A percentile compares a stretch with the other conserved stretches of the same genome.
Evolutionary conservation across 139 green algal species (phyloP).

Genomic region (Parachlorella kessleri): DNA sequence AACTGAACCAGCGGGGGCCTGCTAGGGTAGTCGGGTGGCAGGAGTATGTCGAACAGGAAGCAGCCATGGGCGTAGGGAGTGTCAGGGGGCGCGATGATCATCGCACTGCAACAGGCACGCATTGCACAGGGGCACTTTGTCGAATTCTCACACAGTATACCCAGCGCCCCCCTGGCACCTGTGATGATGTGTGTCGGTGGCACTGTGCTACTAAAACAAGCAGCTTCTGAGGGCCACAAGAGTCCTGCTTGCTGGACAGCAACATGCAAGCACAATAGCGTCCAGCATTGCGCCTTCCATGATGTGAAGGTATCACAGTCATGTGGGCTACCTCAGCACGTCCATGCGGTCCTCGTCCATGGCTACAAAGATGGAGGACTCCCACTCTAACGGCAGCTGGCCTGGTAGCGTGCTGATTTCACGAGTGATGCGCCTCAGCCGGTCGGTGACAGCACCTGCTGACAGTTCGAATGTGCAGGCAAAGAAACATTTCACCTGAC

Average conservation of each 20-base stretch:
- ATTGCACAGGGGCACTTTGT: too few relatives aligned
- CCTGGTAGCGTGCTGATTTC: constrained; percentile 51
- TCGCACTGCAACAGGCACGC: constrained; percentile 18
- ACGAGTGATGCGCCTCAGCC: constrained; percentile 38
- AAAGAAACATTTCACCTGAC: too few relatives aligned
- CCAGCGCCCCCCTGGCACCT: too few relatives aligned
- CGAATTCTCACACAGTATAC: too few relatives aligned
- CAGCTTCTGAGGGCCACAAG: too few relatives aligned
- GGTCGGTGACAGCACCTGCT: constrained; percentile 5
- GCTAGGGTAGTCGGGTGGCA: constrained; percentile 64
- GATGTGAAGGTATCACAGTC: too few relatives aligned
- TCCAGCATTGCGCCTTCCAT: too few relatives aligned
- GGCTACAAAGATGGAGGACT: constrained; percentile 46
- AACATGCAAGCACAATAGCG: too few relatives aligned
- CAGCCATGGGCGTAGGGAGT: constrained; percentile 43
- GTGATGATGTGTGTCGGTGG: too few relatives aligned
- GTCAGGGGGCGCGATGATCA: constrained; percentile 36
- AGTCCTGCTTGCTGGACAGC: too few relatives aligned
- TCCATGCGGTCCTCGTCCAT: constrained; percentile 55
- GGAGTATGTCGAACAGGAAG: constrained; percentile 71
- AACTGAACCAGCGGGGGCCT: constrained; percentile 65
- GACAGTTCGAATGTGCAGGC: too few relatives aligned
- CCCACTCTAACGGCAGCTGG: constrained; percentile 51
- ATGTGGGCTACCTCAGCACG: constrained; percentile 50
- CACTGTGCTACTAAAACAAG: too few relatives aligned